Base-by-base conservation (phyloP, 1,284 basidiomycete genomes). In the Tilletia indica region DNA sequence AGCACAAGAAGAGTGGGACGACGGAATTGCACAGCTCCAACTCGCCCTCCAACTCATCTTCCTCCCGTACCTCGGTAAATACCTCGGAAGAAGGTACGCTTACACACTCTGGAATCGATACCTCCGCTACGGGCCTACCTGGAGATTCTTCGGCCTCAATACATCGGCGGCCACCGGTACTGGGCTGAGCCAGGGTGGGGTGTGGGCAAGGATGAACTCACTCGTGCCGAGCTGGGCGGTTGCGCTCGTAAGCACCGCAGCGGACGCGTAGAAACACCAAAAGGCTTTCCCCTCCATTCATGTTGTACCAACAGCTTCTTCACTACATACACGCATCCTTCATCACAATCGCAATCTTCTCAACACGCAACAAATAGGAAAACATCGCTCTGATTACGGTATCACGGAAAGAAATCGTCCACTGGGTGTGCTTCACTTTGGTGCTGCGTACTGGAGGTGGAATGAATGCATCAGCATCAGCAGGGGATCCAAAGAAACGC, bases 21-120 rank as follows among this genome's bases (percentile, higher is more conserved):
- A 77, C 48, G 73, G 75, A 34, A 8, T 79, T 6, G 69, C 70
- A 1, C 78, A 79, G 63, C 63, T 79, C 14, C 73, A 78, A 45
- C 25, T 76, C 14, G 73, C 75, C 66, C 58, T 77, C 36, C 75
- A 77, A 25, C 73, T 79, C 74, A 71, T 79, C 58, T 51, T 79
- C 36, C 72, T 72, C 4, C 78, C 78, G 12, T 78, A 77, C 70
- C 71, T 74, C 0, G 78, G 75, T 45, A 79, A 79, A 48, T 78
- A 72, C 38, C 71, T 77, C 19, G 78, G 78, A 8, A 56, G 78
- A 4, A 73, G 76, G 34, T 78, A 69, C 31, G 70, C 72, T 0
- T 78, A 78, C 61, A 39, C 61, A 9, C 31, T 64, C 61, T 64
- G 61, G 61, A 42, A 38, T 6, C 61, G 61, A 4, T 64, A 64